Conservation (phyloP, 345 rosid species). For the Eucalyptus fibrosa region DNA sequence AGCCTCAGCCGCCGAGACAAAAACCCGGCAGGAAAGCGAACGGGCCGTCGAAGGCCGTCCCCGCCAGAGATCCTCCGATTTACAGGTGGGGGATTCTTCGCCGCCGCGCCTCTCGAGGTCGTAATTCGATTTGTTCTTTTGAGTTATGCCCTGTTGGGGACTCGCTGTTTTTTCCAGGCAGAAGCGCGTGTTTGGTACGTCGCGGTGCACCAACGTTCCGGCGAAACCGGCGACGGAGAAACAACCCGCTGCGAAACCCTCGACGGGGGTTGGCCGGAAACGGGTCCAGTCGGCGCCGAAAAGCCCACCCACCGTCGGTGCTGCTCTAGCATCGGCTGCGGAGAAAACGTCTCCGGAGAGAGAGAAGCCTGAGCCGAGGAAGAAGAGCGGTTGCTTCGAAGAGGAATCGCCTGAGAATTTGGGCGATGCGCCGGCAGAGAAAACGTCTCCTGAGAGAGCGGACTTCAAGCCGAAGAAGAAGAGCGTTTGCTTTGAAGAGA, state of each 20-base stretch:
- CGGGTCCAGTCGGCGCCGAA: not conserved
- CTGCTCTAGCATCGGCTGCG: not conserved
- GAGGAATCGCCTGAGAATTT: not conserved
- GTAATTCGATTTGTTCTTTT: not conserved
- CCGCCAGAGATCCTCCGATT: not conserved
- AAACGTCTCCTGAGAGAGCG: not conserved
- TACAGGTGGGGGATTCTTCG: not conserved
- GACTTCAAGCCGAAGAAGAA: not conserved
- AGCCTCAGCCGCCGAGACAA: not conserved
- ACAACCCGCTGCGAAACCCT: not conserved
- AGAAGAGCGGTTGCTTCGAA: not conserved
- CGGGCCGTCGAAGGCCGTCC: not conserved
- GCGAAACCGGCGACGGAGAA: not conserved
- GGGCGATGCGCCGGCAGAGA: not conserved
- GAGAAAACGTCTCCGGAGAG: not conserved
- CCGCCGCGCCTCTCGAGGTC: not conserved
- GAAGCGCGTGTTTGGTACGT: constrained; percentile 1
- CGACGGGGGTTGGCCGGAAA: not conserved
- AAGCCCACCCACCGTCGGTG: not conserved
- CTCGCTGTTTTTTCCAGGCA: not conserved
- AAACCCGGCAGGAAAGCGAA: not conserved
- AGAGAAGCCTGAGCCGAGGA: not conserved
- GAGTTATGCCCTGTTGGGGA: not conserved
- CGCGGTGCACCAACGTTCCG: not conserved
- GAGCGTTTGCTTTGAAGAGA: constrained; percentile 1